These are phyloP conservation scores for Dryas drummondii DNA, from an alignment of 306 rosid genomes.

Conservation along the genomic window DNA sequence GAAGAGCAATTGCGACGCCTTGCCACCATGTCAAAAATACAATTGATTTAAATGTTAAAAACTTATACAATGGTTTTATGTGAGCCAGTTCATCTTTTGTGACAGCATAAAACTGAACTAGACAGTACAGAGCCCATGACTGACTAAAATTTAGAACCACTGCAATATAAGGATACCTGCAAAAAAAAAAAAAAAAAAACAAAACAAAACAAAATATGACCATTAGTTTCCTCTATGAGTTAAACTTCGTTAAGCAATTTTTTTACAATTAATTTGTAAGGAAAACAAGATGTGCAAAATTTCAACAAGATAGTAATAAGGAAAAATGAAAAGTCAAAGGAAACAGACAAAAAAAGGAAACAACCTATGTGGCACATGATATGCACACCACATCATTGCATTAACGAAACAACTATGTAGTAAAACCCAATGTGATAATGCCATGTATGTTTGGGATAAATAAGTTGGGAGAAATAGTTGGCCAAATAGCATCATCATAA, in stretches of 20 bases:
- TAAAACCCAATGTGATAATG: too few species aligned
- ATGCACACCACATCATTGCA: too few species aligned
- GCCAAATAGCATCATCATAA: too few species aligned
- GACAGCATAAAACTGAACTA: slow-evolving; percentile 87
- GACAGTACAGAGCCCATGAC: slow-evolving; percentile 98
- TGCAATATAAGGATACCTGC: slow-evolving; percentile 91
- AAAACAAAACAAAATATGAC: neutral
- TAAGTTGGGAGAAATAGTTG: too few species aligned
- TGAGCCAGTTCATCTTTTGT: slow-evolving; percentile 88
- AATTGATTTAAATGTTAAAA: slow-evolving; percentile 91
- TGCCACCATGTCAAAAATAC: slow-evolving; percentile 99
- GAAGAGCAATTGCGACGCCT: slow-evolving; percentile 97
- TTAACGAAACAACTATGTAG: too few species aligned
- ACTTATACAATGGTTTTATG: slow-evolving; percentile 92
- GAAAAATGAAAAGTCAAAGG: slow-evolving; percentile 2
- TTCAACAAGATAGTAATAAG: slow-evolving; percentile 1
- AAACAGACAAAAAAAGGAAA: too few species aligned
- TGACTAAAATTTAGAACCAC: slow-evolving; percentile 97
- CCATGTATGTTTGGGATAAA: too few species aligned
- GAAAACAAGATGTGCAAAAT: neutral
- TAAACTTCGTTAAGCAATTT: neutral
- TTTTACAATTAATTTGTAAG: neutral
- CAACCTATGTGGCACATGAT: too few species aligned
- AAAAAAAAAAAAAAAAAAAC: slow-evolving; percentile 35
- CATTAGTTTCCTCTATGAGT: slow-evolving; percentile 30